Evolutionary conservation across 2,329 filamentous ascomycete genomes (phyloP), one percentile per base, ranked within the genome.

Genomic region (Neospermospora avenae): DNA sequence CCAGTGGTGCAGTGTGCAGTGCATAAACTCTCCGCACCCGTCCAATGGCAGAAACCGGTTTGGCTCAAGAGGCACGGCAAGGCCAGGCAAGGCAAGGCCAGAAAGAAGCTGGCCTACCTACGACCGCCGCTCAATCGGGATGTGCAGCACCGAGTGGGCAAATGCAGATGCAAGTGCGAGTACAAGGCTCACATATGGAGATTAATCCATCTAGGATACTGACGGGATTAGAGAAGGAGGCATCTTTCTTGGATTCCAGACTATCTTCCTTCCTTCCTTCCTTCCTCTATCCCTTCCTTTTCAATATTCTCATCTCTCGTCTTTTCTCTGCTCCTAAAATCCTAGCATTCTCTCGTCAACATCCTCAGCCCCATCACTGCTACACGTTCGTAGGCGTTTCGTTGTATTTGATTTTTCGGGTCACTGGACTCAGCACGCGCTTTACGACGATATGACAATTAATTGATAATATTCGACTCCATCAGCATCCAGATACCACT

Each of bases 401-500:
- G 48, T 57, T 51, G 20, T 34, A 18, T 31, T 51, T 41, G 16
- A 41, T 48, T 39, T 25, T 11, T 46, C 39, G 39, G 35, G 18
- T 24, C n/a, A n/a, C n/a, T n/a, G n/a, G n/a, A 31, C 34, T 39
- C 24, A n/a, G 35, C 42, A 34, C 28, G 31, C 39, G 18, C 22
- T 56, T 56, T 45, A 42, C 55, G 45, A 57, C 55, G 45, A 41
- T 54, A 49, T 42, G 55, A 57, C 37, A 39, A 22, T 51, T 57
- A 57, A 46, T 46, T 57, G 42, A 57, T 49, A 49, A 55, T 39
- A 55, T n/a, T 20, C 53, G 53, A 76, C 25, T 78, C 78, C 4
- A 75, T 81, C 51, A 78, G 81, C 63, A 78, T 81, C 66, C 79
- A 81, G 80, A 67, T 81, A 81, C 67, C 74, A 81, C n/a, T 79